Conservation (phyloP, 2,329 filamentous ascomycete genomes). For the Fusarium phyllophilum region DNA sequence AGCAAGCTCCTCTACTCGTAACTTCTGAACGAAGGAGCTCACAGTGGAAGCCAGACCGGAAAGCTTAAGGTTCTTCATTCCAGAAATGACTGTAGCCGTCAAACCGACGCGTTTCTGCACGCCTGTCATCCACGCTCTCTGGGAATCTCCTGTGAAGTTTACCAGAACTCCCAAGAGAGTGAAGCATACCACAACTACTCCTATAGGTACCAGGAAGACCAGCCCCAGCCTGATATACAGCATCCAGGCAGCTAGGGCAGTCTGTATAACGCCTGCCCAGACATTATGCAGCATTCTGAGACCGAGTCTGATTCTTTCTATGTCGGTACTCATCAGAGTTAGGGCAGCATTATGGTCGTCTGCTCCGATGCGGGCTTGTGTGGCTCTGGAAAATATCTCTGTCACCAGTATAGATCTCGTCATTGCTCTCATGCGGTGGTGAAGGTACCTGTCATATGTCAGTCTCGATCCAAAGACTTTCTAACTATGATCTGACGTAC, state of each 20-base stretch:
- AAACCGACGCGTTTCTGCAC: constrained; percentile 49
- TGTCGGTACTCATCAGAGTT: background rate
- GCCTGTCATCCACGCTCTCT: constrained; percentile 50
- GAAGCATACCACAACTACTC: background rate
- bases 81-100: constrained; percentile 44
- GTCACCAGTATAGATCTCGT: background rate
- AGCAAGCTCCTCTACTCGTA: constrained; percentile 45
- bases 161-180: constrained; percentile 24
- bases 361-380: background rate
- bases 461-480: background rate
- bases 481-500: background rate
- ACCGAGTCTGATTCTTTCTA: background rate
- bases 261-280: background rate
- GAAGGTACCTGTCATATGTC: background rate
- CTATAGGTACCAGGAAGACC: background rate
- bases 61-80: constrained; percentile 49
- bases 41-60: constrained; percentile 44
- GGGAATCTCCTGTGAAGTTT: constrained; percentile 30
- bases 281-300: background rate
- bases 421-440: background rate
- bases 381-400: background rate
- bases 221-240: background rate
- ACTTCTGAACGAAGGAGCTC: constrained; percentile 41
- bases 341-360: background rate
- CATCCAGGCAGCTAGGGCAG: background rate